Base-by-base conservation (phyloP, 2,329 filamentous ascomycete genomes). In the Helotiales sp. region DNA sequence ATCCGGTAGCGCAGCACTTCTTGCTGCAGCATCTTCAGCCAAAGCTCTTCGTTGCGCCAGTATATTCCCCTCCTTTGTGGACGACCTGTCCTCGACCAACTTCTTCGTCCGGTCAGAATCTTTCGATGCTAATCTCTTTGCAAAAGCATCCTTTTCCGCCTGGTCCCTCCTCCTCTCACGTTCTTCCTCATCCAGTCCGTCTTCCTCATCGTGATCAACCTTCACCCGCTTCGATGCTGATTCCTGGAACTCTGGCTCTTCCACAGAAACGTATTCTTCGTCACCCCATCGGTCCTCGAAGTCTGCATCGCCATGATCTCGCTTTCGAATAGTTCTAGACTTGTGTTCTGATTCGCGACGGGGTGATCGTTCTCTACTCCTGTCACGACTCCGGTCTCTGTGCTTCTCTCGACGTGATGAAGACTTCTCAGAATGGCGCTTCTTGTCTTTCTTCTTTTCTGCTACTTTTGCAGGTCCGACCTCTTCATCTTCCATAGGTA, bases 221-320 rank as follows among this genome's bases (percentile, higher is more conserved):
- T 90, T 87, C 1, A 87, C 79, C 24, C 89, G 81, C 72, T 93
- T 93, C 17, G 86, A 79, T 1, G 87, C 83, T 0, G 89, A 89
- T 63, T 89, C 86, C 44, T 82, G 76, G 49, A 89, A 88, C 15
- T 89, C 86, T 1, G 77, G 77, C 50, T 80, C 79, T 27, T 77
- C 78, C 22, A 80, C 78, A 0, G 80, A 77, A 0, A 72, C 71
- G 25, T 77, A 76, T 65, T 90, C 89, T 68, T 93, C 89, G 66
- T 95, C 90, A 1, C 86, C 91, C 91, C 91, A 96, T 54, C 89
- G 79, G 68, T 92, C 88, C 48, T 92, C 88, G 63, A 88, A 87
- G 62, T 89, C 83, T 30, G 75, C 79, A 61, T 89, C 84, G 36
- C 76, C 79, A 5, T 69, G 67, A 50, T 79, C 78, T 59, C 77